Evolutionary conservation across 257 asterid species (phyloP), one percentile per base, ranked within the genome.

Genomic region (Nicotiana paniculata): DNA sequence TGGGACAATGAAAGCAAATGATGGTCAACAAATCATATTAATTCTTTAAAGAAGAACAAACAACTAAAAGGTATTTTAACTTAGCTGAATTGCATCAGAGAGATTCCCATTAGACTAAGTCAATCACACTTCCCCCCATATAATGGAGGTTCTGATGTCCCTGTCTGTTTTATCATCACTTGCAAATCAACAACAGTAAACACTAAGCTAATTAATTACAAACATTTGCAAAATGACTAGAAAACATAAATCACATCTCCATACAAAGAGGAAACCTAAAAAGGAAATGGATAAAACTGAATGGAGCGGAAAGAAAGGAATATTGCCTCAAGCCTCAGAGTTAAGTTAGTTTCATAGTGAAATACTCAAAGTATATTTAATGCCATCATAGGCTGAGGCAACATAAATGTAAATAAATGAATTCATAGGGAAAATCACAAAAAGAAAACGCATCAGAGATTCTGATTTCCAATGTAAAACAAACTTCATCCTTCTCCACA

Each of bases 101-200:
- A 92, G 95, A 90, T 92, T 92, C 97, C 93, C 93, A 92, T 88
- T 89, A 90, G 86, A 75, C 80, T n/a, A 37, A 88, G 90, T 92
- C 97, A 88, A 88, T 88, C 91, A 39, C 82, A 68, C 13, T 46
- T 21, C 85, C 66, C 66, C 85, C 83, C 1, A 53, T 7, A 7
- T 26, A 75, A 18, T 18, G 63, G 81, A 87, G 89, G 89, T 12
- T 89, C 95, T 89, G 95, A 91, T 92, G 95, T 90, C 95, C 97
- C 97, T 92, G 97, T 92, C 97, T 90, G 17, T 89, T 88, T 79
- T 89, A 17, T 90, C 93, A 82, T 90, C 91, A 91, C 59, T 61
- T 91, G 95, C 93, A 81, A 75, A 51, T 32, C 16, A 48, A 75
- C 43, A 24, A 0, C 15, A 21, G 2, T 7, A 4, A n/a, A 24